Evolutionary conservation across 768 basidiomycete genomes (phyloP), one percentile per base, ranked within the genome.

Genomic region (Mycena galericulata): DNA sequence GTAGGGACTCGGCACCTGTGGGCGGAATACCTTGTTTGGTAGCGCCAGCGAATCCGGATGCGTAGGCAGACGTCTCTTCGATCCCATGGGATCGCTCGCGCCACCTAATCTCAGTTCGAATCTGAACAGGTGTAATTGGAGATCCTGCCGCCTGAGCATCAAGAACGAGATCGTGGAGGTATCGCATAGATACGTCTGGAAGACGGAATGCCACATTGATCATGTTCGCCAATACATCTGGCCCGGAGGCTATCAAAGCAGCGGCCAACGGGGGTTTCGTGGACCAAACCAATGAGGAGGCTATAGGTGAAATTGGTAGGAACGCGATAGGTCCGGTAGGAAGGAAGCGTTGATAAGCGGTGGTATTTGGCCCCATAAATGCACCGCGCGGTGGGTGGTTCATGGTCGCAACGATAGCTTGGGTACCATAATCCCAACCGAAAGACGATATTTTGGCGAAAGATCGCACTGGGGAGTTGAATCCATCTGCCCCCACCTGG

Each of bases 251-350:
- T 29, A 90, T 89, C 43, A 98, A 82, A 1, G 90, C 88, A n/a
- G 86, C 79, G 3, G 96, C 95, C 10, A 96, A 84, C 7, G 82
- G 76, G 1, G 96, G 95, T 60, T 84, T 88, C 0, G 94, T 97
- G 22, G 95, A 97, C 98, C 98, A 99, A 8, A 98, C 98, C 55
- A 99, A 85, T 4, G 97, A 96, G 12, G 96, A 94, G 2, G 84
- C 82, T 0, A 90, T 92, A 0, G 88, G 81, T 1, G 92, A 92
- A 46, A 98, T 86, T 0, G 97, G 98, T 24, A 99, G 86, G 83
- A 98, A 99, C 0, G 97, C 97, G 46, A 99, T 92, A 3, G 97
- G 97, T 0, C 98, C 97, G 6, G 96, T 96, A 2, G 96, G 93
- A 22, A 99, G 87, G 83, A 98, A 98, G 24, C 97, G 86, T 78